Conservation (phyloP, 768 basidiomycete species). For the Lentinula boryana region DNA sequence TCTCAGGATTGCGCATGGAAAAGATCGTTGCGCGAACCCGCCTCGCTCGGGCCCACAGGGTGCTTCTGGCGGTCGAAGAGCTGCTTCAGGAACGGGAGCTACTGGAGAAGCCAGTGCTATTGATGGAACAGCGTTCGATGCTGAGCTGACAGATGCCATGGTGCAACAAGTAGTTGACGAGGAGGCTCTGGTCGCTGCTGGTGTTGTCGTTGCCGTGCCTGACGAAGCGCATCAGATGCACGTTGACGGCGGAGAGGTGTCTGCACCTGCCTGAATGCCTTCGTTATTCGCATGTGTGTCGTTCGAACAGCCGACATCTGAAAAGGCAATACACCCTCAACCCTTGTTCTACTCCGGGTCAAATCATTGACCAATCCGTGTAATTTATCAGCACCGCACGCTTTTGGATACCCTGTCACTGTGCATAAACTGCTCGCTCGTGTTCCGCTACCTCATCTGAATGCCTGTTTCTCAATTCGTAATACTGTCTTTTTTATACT, state of each 20-base stretch:
- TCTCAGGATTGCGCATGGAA: slow-evolving; percentile 90
- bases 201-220: slow-evolving; percentile 24
- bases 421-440: slow-evolving; percentile 1
- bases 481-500: background rate
- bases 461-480: background rate
- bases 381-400: slow-evolving; percentile 6
- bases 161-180: slow-evolving; percentile 29
- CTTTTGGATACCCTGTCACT: slow-evolving; percentile 7
- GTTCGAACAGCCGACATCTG: slow-evolving; percentile 9
- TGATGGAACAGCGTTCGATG: slow-evolving; percentile 9
- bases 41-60: slow-evolving; percentile 81
- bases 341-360: slow-evolving; percentile 1
- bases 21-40: slow-evolving; percentile 92
- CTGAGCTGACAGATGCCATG: slow-evolving; percentile 30
- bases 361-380: background rate
- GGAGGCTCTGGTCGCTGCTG: slow-evolving; percentile 26
- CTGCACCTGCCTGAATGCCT: slow-evolving; percentile 19
- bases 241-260: slow-evolving; percentile 30
- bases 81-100: slow-evolving; percentile 13
- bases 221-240: slow-evolving; percentile 35
- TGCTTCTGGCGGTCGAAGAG: slow-evolving; percentile 40
- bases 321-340: background rate
- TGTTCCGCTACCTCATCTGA: background rate
- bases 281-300: slow-evolving; percentile 5
- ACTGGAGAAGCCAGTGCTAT: slow-evolving; percentile 5